Percentiles rank a stretch among this genome's conserved stretches.
These are phyloP conservation scores for Fusarium solani-melongenae DNA, from an alignment of 2,329 filamentous ascomycete species.

Conservation along the genomic window DNA sequence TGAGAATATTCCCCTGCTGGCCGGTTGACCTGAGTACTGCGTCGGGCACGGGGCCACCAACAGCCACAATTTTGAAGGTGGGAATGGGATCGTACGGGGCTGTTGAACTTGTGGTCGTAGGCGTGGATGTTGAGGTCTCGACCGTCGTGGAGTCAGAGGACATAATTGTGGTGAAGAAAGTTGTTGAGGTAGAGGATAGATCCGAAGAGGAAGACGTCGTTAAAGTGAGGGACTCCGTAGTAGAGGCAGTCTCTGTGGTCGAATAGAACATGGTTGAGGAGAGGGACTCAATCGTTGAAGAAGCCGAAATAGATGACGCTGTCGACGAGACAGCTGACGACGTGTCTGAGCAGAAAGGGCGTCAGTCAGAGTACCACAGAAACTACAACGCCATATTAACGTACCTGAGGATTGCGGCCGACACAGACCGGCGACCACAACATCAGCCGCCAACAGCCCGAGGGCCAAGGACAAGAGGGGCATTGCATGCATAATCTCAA, in stretches of 20 bases:
- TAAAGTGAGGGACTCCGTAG: not conserved
- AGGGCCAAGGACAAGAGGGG: not conserved
- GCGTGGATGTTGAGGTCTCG: not conserved
- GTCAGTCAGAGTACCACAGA: not conserved
- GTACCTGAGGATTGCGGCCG: not conserved
- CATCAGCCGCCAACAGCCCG: not conserved
- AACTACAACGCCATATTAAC: not conserved
- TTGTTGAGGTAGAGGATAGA: not conserved
- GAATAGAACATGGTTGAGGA: not conserved
- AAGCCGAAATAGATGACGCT: not conserved
- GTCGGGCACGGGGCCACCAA: not conserved
- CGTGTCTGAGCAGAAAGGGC: not conserved
- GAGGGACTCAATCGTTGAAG: not conserved
- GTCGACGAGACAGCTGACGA: not conserved
- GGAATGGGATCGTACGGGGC: not conserved
- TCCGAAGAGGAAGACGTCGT: not conserved
- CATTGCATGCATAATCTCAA: not conserved
- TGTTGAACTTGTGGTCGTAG: not conserved
- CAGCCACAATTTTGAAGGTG: not conserved
- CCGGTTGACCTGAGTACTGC: not conserved
- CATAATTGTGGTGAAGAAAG: not conserved
- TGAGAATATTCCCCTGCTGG: not conserved
- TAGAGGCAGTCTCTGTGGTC: not conserved
- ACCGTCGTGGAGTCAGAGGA: not conserved
- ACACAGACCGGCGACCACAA: not conserved